phyloP scores from a whole-genome alignment of 2,329 filamentous ascomycete genomes.

The Chrysoporthe puriensis region DNA sequence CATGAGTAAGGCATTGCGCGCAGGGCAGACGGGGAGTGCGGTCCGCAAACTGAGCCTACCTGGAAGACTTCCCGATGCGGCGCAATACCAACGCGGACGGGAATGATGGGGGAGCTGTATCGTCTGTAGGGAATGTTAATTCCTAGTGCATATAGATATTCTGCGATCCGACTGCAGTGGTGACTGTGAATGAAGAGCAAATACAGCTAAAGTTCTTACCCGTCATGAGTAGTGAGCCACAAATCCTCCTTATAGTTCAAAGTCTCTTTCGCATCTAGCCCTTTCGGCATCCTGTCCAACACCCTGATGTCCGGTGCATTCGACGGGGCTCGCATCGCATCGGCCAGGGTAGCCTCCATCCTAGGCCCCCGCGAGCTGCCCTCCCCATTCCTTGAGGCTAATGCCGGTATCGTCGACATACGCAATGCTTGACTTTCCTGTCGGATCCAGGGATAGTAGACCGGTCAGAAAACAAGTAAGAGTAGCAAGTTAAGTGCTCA shows the following conservation, averaged over 20 bases:
- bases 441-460: neutral
- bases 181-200: slow-evolving; percentile 3
- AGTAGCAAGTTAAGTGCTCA: neutral
- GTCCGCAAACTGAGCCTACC: slow-evolving; percentile 32
- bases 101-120: slow-evolving; percentile 50
- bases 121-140: slow-evolving; percentile 38
- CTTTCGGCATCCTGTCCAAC: slow-evolving; percentile 41
- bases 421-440: neutral
- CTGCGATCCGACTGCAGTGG: slow-evolving; percentile 12
- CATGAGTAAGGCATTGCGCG: slow-evolving; percentile 13
- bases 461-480: neutral
- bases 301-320: slow-evolving; percentile 44
- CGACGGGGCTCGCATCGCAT: slow-evolving; percentile 47
- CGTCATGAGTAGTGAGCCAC: slow-evolving; percentile 54
- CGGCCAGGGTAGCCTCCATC: slow-evolving; percentile 38
- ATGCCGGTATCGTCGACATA: neutral
- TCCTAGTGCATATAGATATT: slow-evolving; percentile 25
- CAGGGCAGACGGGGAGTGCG: neutral
- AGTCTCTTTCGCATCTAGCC: slow-evolving; percentile 37
- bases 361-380: slow-evolving; percentile 11
- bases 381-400: slow-evolving; percentile 17
- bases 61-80: slow-evolving; percentile 50
- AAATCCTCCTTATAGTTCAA: slow-evolving; percentile 50
- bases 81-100: slow-evolving; percentile 46
- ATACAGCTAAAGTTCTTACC: slow-evolving; percentile 39